A percentile compares a stretch with the other conserved stretches of the same genome.
phyloP scores from a whole-genome alignment of 2,329 filamentous ascomycete species.

The Acrocalymma vagum region DNA sequence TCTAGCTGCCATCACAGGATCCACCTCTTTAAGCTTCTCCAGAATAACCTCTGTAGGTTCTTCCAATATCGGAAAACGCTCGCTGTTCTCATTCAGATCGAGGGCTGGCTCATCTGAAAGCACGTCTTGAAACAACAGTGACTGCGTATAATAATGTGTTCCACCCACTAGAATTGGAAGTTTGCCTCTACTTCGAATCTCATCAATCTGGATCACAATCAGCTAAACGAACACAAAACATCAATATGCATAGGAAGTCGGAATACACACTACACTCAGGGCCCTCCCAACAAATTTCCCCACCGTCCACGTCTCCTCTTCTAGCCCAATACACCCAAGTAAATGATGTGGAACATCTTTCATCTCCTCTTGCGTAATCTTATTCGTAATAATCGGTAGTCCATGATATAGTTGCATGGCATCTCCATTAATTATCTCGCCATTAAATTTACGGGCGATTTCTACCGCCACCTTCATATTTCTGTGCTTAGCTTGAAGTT shows the following conservation, averaged over 20 bases:
- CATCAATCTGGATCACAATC: constrained; percentile 70
- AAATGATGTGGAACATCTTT: constrained; percentile 87
- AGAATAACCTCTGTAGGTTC: constrained; percentile 76
- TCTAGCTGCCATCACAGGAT: constrained; percentile 85
- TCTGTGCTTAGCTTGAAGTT: constrained; percentile 49
- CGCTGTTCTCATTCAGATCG: constrained; percentile 29
- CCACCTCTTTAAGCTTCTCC: constrained; percentile 77
- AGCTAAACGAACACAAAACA: no score
- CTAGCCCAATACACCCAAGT: constrained; percentile 77
- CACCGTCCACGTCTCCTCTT: constrained; percentile 85
- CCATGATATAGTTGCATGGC: constrained; percentile 98
- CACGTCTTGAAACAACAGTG: constrained; percentile 81
- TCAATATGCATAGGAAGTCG: no score
- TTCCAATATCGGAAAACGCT: constrained; percentile 73
- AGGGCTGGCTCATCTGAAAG: constrained; percentile 61
- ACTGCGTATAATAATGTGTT: constrained; percentile 94
- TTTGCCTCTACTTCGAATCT: constrained; percentile 80
- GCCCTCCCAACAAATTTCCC: constrained; percentile 78
- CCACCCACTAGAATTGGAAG: constrained; percentile 92
- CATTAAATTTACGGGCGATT: constrained; percentile 81
- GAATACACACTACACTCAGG: constrained; percentile 55
- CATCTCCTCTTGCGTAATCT: constrained; percentile 78
- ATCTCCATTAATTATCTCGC: constrained; percentile 96
- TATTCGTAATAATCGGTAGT: constrained; percentile 94
- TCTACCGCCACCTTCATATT: constrained; percentile 85